Evolutionary conservation across 2,329 filamentous ascomycete species (phyloP).

Genomic region (Geosmithia putterillii): DNA sequence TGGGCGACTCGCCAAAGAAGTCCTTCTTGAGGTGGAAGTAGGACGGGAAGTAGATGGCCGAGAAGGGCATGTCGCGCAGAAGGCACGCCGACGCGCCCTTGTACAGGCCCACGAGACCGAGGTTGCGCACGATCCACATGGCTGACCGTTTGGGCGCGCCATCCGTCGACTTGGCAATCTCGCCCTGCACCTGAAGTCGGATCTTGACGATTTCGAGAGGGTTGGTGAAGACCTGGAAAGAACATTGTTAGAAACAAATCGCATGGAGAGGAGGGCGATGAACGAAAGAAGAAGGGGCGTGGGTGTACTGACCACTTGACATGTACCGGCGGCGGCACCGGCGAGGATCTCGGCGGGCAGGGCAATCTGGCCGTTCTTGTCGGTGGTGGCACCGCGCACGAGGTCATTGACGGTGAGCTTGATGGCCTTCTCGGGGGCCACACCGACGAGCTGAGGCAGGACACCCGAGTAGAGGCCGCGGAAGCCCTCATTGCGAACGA

Average conservation of each 20-base stretch:
- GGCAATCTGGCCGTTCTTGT: constrained; percentile 65
- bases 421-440: constrained; percentile 98
- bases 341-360: constrained; percentile 65
- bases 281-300: not conserved
- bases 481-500: constrained; percentile 84
- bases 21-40: constrained; percentile 93
- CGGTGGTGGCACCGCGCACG: constrained; percentile 63
- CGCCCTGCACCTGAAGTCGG: constrained; percentile 90
- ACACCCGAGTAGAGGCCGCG: constrained; percentile 88
- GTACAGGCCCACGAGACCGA: constrained; percentile 89
- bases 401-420: constrained; percentile 98
- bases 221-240: constrained; percentile 76
- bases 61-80: constrained; percentile 93
- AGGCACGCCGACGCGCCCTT: constrained; percentile 93
- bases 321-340: constrained; percentile 80
- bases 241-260: not conserved
- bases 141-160: constrained; percentile 78
- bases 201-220: constrained; percentile 99
- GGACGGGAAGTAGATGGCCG: constrained; percentile 95
- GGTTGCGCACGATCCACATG: constrained; percentile 93
- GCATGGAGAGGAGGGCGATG: not conserved
- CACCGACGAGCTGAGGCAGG: constrained; percentile 86
- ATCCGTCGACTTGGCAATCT: constrained; percentile 79
- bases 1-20: constrained; percentile 78
- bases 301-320: constrained; percentile 74